A percentile compares a stretch with the other conserved stretches of the same genome.
Evolutionary conservation across 768 basidiomycete genomes (phyloP).

Genomic region (Suillus discolor): DNA sequence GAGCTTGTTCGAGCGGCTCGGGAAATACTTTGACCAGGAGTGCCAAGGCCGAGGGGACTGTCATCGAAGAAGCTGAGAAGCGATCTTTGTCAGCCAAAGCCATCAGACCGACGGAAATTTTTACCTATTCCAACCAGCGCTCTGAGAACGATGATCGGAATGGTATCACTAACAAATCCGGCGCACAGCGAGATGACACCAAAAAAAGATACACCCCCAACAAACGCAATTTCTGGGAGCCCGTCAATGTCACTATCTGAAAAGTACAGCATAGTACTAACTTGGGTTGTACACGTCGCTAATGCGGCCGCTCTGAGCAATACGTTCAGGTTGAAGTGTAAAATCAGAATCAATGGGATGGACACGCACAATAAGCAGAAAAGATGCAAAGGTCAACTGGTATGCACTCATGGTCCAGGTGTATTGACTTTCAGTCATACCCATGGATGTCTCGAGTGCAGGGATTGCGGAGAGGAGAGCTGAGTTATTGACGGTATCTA

Average conservation of each 20-base stretch:
- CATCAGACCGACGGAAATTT: neutral
- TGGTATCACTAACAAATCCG: constrained; percentile 49
- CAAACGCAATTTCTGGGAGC: constrained; percentile 41
- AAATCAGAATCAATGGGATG: constrained; percentile 4
- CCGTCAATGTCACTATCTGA: neutral
- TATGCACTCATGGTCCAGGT: constrained; percentile 48
- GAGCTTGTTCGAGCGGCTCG: constrained; percentile 46
- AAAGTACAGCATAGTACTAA: constrained; percentile 17
- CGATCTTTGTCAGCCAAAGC: constrained; percentile 6
- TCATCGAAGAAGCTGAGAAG: constrained; percentile 46
- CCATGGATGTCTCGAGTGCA: constrained; percentile 25
- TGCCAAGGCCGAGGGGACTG: constrained; percentile 52
- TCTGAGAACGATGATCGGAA: constrained; percentile 52
- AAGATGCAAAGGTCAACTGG: constrained; percentile 44
- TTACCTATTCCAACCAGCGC: constrained; percentile 52
- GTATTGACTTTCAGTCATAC: constrained; percentile 25
- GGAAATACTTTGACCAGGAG: constrained; percentile 55
- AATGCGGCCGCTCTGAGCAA: constrained; percentile 38
- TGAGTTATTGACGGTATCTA: constrained; percentile 48
- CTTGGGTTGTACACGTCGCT: constrained; percentile 45
- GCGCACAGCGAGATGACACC: constrained; percentile 46
- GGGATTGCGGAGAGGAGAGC: constrained; percentile 44
- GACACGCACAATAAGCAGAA: constrained; percentile 37
- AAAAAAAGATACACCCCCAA: constrained; percentile 41
- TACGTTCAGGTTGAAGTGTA: neutral